Evolutionary conservation across 2,329 filamentous ascomycete species (phyloP), one percentile per base, ranked within the genome.

Genomic region (Epichloe scottii): DNA sequence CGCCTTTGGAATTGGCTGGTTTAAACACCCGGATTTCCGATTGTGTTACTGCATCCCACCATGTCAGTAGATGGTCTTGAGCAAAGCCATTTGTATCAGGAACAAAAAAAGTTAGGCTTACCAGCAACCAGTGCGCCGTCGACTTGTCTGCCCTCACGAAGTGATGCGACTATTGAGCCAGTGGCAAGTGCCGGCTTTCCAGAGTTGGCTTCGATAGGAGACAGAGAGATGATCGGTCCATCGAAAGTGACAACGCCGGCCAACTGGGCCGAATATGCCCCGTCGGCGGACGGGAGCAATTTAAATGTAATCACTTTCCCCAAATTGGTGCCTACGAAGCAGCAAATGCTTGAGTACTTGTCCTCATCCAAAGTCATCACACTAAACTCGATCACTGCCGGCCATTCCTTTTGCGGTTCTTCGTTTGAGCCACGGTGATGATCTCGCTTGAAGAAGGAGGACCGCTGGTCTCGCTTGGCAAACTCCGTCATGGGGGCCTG

Each of bases 351-450:
- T 1, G 93, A 97, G 64, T 95, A 98, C 56, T 88, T 82, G 62
- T 97, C 91, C n/a, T 85, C 87, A 42, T 97, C 93, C 4, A 96
- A 71, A 3, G 87, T 94, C 82, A 98, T 84, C 45, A 95, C 88
- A 49, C 88, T 89, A 69, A 97, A 98, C 62, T 96, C 88, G 30
- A 97, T 81, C 33, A 73, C 76, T 0, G 88, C 89, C 0, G 88
- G 82, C 78, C 83, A 94, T 61, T 96, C 90, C 46, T 75, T 76
- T 3, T 59, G 55, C 1, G 71, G 63, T 4, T 71, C 65, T 5
- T 75, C 65, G 30, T 53, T 52, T 23, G 62, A 54, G 48, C 53
- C 50, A n/a, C 55, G 53, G 48, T 67, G 63, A 11, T 50, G 35
- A 3, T 54, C 52, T 40, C 63, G 52, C 66, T 76, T 78, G 54